Evolutionary conservation across 208 protist genomes (phyloP).

Genomic region (Porcisia deanei): DNA sequence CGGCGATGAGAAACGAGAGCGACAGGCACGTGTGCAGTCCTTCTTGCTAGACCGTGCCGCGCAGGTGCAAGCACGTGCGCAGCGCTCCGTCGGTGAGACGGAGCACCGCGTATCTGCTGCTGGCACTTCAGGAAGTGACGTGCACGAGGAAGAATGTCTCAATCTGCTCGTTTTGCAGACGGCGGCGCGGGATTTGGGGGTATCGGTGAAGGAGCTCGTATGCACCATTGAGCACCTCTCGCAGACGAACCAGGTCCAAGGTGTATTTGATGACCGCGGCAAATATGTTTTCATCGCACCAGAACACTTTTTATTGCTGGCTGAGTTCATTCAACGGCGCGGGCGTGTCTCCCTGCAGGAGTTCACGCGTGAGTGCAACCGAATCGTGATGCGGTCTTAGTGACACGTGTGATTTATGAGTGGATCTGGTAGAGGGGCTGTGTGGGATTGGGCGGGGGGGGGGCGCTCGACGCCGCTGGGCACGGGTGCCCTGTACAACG

Average conservation of each 20-base stretch:
- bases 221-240: constrained; percentile 60
- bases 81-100: background rate
- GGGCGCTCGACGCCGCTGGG: background rate
- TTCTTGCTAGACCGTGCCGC: constrained; percentile 40
- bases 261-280: constrained; percentile 85
- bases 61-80: constrained; percentile 29
- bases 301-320: constrained; percentile 50
- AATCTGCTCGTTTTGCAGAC: constrained; percentile 69
- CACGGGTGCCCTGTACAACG: background rate
- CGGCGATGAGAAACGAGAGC: constrained; percentile 43
- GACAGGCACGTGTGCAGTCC: constrained; percentile 29
- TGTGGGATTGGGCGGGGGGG: background rate
- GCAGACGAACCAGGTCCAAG: constrained; percentile 40
- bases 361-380: constrained; percentile 74
- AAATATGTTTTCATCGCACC: constrained; percentile 72
- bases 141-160: background rate
- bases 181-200: constrained; percentile 45
- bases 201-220: constrained; percentile 64
- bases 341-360: constrained; percentile 71
- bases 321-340: constrained; percentile 57
- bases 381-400: constrained; percentile 45
- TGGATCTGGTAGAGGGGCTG: background rate
- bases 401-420: background rate
- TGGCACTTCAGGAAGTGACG: background rate
- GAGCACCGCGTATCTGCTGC: background rate